Evolutionary conservation across 306 rosid genomes (phyloP).

Genomic region (Clitoria ternatea): DNA sequence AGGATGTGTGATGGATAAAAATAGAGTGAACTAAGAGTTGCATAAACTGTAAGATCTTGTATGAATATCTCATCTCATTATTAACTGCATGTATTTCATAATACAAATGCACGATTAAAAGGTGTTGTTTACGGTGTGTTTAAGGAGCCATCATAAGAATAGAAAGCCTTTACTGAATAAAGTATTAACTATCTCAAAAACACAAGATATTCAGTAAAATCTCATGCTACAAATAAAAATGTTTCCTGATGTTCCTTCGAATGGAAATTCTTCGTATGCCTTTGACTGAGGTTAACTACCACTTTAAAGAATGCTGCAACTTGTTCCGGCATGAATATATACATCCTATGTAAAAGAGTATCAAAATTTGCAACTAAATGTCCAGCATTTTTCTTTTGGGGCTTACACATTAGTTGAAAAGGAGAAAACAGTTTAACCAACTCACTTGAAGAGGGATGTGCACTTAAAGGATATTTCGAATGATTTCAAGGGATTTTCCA

Average conservation of each 20-base stretch:
- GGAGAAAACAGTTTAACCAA: not conserved
- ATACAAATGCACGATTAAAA: not conserved
- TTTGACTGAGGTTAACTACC: not conserved
- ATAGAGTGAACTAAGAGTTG: too few relatives aligned
- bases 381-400: not conserved
- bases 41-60: too few relatives aligned
- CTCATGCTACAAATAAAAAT: not conserved
- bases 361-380: not conserved
- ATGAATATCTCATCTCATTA: not conserved
- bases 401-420: not conserved
- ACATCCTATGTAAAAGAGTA: not conserved
- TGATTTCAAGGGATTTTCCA: not conserved
- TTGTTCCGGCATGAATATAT: not conserved
- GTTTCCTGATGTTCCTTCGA: not conserved
- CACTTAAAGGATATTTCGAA: not conserved
- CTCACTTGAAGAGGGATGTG: not conserved
- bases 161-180: too few relatives aligned
- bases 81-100: slow-evolving; percentile 3
- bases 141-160: too few relatives aligned
- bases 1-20: too few relatives aligned
- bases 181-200: too few relatives aligned
- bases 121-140: too few relatives aligned
- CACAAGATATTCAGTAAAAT: too few relatives aligned
- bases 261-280: not conserved
- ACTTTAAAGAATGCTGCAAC: not conserved